Conservation (phyloP, 1,284 basidiomycete species). For the Calocybe gambosa region DNA sequence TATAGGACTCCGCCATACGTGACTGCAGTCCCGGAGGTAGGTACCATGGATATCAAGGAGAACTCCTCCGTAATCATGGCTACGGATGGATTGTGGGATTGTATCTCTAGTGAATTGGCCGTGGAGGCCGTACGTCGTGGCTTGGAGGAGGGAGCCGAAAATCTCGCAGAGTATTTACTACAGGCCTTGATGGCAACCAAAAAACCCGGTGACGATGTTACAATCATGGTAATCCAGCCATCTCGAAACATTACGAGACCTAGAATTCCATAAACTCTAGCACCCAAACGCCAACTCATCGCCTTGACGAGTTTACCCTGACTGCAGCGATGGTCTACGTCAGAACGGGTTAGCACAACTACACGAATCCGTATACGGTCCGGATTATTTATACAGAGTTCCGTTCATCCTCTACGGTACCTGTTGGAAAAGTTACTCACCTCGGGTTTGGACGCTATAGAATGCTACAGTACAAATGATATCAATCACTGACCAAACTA, state of each 20-base stretch:
- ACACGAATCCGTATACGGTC: too few species aligned
- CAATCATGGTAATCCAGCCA: slow-evolving; percentile 19
- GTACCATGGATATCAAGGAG: slow-evolving; percentile 17
- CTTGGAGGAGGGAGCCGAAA: slow-evolving; percentile 14
- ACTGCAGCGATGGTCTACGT: too few species aligned
- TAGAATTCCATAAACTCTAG: background rate
- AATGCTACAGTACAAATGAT: too few species aligned
- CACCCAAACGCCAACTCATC: too few species aligned
- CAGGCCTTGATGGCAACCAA: slow-evolving; percentile 17
- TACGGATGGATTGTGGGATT: slow-evolving; percentile 30
- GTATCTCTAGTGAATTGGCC: slow-evolving; percentile 24
- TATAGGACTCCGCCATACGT: slow-evolving; percentile 31
- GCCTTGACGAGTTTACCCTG: too few species aligned
- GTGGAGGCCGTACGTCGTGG: slow-evolving; percentile 19
- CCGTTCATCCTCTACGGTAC: too few species aligned
- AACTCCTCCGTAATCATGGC: slow-evolving; percentile 25
- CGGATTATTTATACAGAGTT: too few species aligned
- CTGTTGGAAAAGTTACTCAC: too few species aligned
- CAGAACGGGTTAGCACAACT: too few species aligned
- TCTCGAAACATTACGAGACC: background rate
- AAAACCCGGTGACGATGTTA: slow-evolving; percentile 29
- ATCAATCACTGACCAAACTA: too few species aligned
- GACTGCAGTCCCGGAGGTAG: slow-evolving; percentile 25
- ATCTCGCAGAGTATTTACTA: slow-evolving; percentile 25
- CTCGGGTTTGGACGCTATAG: too few species aligned